Evolutionary conservation across 805 yeast genomes (phyloP), one percentile per base, ranked within the genome.

Genomic region (Sungouiozyma ichnusensis): DNA sequence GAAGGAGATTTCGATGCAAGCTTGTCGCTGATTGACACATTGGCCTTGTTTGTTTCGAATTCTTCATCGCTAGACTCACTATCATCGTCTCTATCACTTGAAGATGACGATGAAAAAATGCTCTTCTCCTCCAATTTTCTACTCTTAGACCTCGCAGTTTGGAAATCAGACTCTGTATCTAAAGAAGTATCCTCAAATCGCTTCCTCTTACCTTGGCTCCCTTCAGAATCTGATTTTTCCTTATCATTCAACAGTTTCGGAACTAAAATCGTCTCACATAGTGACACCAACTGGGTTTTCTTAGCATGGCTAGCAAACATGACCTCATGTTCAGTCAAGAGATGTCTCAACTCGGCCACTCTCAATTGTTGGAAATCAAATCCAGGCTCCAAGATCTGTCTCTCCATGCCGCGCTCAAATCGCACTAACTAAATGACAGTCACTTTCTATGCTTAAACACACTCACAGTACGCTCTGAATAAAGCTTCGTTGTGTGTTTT

Each of bases 321-420:
- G n/a, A 88, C 67, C n/a, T 73, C 69, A 55, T 85, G 73, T 42
- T 74, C 79, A 11, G 68, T 61, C 41, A 90, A 66, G 17, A 85
- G 70, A 17, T 77, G 72, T 52, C 92, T 72, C 54, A 90, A 67
- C 45, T 83, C 76, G 3, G 87, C 76, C 17, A 85, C 79, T 40
- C 77, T 81, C 48, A 82, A 65, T 33, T 70, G 65, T 19, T 70
- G 64, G 5, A 90, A 82, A 55, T 86, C 79, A 59, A 84, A 85
- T n/a, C 71, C 85, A 61, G 57, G 42, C 27, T 54, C 35, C 38
- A 56, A 33, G 44, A 24, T 24, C 29, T 11, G 29, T 24, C 29
- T 24, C 29, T 24, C 29, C 29, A 24, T 24, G 9, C 29, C 11
- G 29, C 11, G 9, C 29, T 24, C 29, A 24, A n/a, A n/a, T n/a